Conservation (phyloP, 2,329 filamentous ascomycete genomes). For the Cylindrodendrum hubeiense region DNA sequence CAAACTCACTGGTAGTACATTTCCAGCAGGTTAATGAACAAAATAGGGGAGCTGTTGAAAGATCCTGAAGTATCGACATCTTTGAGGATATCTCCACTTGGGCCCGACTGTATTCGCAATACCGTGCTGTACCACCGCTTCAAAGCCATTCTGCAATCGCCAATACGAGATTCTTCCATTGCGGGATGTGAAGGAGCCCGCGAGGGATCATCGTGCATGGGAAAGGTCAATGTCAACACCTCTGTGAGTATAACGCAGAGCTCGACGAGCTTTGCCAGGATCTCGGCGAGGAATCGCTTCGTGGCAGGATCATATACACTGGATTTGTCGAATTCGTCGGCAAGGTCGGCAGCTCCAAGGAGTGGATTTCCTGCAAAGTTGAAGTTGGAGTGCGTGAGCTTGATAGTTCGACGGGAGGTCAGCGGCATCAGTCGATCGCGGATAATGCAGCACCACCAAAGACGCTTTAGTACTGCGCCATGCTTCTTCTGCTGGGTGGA, state of each 20-base stretch:
- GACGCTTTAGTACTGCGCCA: conserved; percentile 33
- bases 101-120: conserved; percentile 24
- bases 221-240: conserved; percentile 21
- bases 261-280: conserved; percentile 18
- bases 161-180: conserved; percentile 15
- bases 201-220: conserved; percentile 21
- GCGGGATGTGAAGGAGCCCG: conserved; percentile 8
- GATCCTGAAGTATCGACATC: conserved; percentile 18
- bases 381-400: conserved; percentile 26
- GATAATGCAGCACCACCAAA: conserved; percentile 45
- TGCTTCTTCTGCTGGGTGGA: conserved; percentile 31
- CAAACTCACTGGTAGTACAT: conserved; percentile 43
- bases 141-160: conserved; percentile 37
- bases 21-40: conserved; percentile 41
- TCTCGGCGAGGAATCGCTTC: conserved; percentile 18
- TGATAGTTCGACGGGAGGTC: conserved; percentile 23
- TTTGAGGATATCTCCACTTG: conserved; percentile 26
- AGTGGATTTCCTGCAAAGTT: conserved; percentile 16
- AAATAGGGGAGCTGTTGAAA: conserved; percentile 25
- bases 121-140: conserved; percentile 37
- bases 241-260: conserved; percentile 27
- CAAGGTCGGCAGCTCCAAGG: conserved; percentile 11
- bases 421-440: conserved; percentile 34
- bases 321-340: conserved; percentile 19
- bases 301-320: conserved; percentile 18